Base-by-base conservation (phyloP, 108 stramenopile genomes). In the Cyclotella choctawhatcheeana region DNA sequence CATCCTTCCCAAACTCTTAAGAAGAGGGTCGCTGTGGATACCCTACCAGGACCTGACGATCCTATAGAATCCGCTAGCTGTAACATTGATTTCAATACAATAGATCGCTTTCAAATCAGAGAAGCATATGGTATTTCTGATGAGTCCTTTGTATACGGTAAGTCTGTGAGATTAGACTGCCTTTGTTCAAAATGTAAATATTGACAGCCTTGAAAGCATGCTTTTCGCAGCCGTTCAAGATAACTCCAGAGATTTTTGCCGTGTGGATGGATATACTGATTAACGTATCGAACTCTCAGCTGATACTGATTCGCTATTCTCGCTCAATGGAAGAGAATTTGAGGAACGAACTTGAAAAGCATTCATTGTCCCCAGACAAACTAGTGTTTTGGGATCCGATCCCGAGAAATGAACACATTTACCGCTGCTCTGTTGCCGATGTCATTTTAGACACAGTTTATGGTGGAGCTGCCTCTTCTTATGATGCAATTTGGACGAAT, bases 71-170 rank as follows among this genome's bases (percentile, higher is more conserved):
- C 47, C 12, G 18, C 12, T 4, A 17, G n/a, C 10, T 21, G 14
- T 20, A 16, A 3, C 58, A 60, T 22, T 60, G 58, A 55, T 31
- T 30, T 30, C 27, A 3, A 30, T 8, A 27, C 5, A 3, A 55
- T 37, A 20, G 58, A 60, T 35, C 27, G 58, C 4, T 60, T 3
- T 2, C 20, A 60, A 35, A 60, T 60, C 8, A 32, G 58, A 2
- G 16, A 33, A 60, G 34, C 17, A 14, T 35, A 37, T 33, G 58
- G 58, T 13, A 60, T 60, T 22, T 7, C 20, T 20, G 58, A 37
- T 20, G 58, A 60, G n/a, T 29, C 33, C 7, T 60, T 60, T 60
- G 58, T 60, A 14, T 60, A 60, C 37, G n/a, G n/a, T n/a, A n/a
- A n/a, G n/a, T n/a, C n/a, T n/a, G n/a, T n/a, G n/a, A n/a, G n/a